A percentile compares a stretch with the other conserved stretches of the same genome.
phyloP scores from a whole-genome alignment of 2,329 filamentous ascomycete species.

The Aschersonia sp. region DNA sequence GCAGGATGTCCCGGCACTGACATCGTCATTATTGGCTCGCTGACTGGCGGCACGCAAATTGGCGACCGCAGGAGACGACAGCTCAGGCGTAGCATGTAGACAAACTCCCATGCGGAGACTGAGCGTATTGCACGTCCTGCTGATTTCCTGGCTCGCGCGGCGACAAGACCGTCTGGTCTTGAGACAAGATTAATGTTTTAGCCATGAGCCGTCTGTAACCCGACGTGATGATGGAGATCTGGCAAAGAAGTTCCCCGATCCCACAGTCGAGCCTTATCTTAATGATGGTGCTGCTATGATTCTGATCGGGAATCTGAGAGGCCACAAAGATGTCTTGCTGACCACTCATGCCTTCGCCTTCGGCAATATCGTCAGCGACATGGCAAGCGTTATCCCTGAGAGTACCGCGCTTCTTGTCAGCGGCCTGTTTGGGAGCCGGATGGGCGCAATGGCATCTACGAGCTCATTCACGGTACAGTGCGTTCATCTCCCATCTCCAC shows the following conservation, averaged over 20 bases:
- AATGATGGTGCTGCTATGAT: conserved; percentile 97
- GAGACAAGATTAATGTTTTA: not conserved
- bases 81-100: conserved; percentile 73
- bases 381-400: not conserved
- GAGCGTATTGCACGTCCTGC: conserved; percentile 77
- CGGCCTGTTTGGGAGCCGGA: not conserved
- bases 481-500: not conserved
- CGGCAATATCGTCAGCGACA: not conserved
- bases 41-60: conserved; percentile 92
- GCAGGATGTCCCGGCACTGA: conserved; percentile 75
- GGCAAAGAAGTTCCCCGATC: conserved; percentile 74
- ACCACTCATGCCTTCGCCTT: not conserved
- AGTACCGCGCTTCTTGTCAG: not conserved
- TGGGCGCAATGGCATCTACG: conserved; percentile 80
- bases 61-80: conserved; percentile 64
- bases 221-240: conserved; percentile 57
- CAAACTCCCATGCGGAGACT: conserved; percentile 73
- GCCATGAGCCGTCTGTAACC: not conserved
- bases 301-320: conserved; percentile 85
- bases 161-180: conserved; percentile 53
- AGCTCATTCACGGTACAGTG: conserved; percentile 92
- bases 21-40: conserved; percentile 83
- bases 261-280: conserved; percentile 75
- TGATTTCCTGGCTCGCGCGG: conserved; percentile 66
- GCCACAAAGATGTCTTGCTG: conserved; percentile 10